phyloP scores from a whole-genome alignment of 768 basidiomycete genomes.

The Suillus alpinus region DNA sequence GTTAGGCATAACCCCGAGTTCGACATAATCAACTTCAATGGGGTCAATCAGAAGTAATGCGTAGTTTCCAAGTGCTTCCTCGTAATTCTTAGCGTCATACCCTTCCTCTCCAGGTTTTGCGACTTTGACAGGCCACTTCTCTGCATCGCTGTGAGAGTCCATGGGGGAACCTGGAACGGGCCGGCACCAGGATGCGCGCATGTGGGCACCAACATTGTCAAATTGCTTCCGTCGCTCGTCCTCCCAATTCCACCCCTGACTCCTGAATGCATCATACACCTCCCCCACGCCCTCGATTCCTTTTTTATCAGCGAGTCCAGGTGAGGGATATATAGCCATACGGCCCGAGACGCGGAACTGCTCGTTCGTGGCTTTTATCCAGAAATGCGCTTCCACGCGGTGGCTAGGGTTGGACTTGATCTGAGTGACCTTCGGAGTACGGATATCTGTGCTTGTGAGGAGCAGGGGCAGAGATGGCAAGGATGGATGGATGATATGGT shows the following conservation, averaged over 20 bases:
- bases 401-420: slow-evolving; percentile 40
- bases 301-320: slow-evolving; percentile 11
- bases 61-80: slow-evolving; percentile 62
- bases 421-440: slow-evolving; percentile 65
- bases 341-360: slow-evolving; percentile 72
- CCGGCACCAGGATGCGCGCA: slow-evolving; percentile 73
- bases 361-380: slow-evolving; percentile 62
- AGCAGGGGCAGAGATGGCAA: slow-evolving; percentile 55
- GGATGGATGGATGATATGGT: slow-evolving; percentile 45
- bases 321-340: slow-evolving; percentile 44
- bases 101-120: slow-evolving; percentile 47
- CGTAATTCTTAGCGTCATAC: slow-evolving; percentile 45
- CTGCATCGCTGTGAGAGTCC: slow-evolving; percentile 51
- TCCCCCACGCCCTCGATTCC: slow-evolving; percentile 20
- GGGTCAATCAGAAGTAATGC: slow-evolving; percentile 74
- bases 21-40: slow-evolving; percentile 63
- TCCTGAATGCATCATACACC: slow-evolving; percentile 31
- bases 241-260: slow-evolving; percentile 57
- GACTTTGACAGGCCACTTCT: slow-evolving; percentile 58
- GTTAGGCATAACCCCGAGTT: slow-evolving; percentile 56
- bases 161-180: slow-evolving; percentile 62
- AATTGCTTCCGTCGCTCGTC: slow-evolving; percentile 58
- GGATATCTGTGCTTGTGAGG: slow-evolving; percentile 67
- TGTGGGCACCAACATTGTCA: slow-evolving; percentile 50
- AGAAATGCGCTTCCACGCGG: slow-evolving; percentile 66